phyloP scores from a whole-genome alignment of 2,329 filamentous ascomycete genomes.

The Trichoderma atroviride region DNA sequence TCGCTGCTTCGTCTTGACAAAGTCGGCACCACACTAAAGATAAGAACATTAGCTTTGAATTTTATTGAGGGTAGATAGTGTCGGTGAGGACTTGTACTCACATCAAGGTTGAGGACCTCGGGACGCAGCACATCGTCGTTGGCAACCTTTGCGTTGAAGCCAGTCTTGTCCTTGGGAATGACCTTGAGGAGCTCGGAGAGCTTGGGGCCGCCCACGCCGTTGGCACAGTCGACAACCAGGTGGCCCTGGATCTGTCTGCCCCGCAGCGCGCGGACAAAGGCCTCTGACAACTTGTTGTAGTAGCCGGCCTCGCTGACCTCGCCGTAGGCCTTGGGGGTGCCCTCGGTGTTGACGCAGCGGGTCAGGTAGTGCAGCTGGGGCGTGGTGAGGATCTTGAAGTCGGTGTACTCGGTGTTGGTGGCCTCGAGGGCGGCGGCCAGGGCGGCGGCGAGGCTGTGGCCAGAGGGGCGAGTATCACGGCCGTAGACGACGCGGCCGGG shows the following conservation, averaged over 20 bases:
- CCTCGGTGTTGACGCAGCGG: conserved; percentile 89
- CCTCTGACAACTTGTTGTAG: conserved; percentile 85
- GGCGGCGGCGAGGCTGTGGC: conserved; percentile 77
- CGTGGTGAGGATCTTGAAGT: conserved; percentile 91
- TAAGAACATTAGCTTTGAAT: conserved; percentile 15
- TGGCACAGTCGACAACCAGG: conserved; percentile 91
- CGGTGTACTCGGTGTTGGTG: conserved; percentile 71
- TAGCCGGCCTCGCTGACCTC: conserved; percentile 88
- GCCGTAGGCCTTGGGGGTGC: conserved; percentile 84
- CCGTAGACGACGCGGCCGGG: conserved; percentile 85
- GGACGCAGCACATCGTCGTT: conserved; percentile 93
- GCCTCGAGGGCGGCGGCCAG: conserved; percentile 79
- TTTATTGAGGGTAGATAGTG: background rate
- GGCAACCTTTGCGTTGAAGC: conserved; percentile 79
- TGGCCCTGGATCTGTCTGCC: conserved; percentile 72
- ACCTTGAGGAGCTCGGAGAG: conserved; percentile 83
- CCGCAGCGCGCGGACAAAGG: conserved; percentile 82
- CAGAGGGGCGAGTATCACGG: conserved; percentile 90
- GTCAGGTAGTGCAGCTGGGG: conserved; percentile 98
- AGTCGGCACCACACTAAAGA: conserved; percentile 84
- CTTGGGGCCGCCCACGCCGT: conserved; percentile 94
- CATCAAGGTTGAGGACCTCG: conserved; percentile 85
- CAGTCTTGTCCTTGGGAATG: conserved; percentile 69
- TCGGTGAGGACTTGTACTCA: conserved; percentile 45
- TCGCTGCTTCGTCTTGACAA: conserved; percentile 94